These are phyloP conservation scores for Patellifolia procumbens DNA, from an alignment of 179 eudicot species.

Conservation along the genomic window DNA sequence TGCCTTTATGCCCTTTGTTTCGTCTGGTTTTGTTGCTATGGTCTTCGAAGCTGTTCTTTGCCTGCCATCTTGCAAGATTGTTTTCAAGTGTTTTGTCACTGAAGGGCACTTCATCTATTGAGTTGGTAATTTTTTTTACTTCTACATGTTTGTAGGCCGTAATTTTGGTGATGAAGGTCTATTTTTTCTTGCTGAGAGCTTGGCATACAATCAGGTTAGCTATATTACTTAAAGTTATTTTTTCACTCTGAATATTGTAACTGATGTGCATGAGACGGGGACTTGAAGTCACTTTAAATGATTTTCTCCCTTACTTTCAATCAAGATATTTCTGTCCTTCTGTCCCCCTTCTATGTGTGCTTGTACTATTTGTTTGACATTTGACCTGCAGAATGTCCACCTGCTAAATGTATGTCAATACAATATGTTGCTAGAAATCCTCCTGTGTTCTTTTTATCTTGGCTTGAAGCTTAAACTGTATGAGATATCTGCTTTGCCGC, in stretches of 20 bases:
- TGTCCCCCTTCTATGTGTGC: background rate
- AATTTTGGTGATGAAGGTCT: conserved; percentile 93
- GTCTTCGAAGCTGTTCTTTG: background rate
- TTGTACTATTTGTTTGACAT: no score
- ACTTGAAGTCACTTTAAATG: background rate
- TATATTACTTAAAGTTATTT: background rate
- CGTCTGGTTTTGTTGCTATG: background rate
- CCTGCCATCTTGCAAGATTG: background rate
- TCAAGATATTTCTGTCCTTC: background rate
- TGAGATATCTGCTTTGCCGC: background rate
- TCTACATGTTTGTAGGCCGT: conserved; percentile 43
- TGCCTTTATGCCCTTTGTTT: background rate
- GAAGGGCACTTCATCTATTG: background rate
- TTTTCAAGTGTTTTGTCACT: background rate
- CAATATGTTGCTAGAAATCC: background rate
- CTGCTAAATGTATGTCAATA: background rate
- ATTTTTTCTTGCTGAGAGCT: conserved; percentile 84
- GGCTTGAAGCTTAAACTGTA: background rate
- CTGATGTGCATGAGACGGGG: background rate
- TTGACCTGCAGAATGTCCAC: no score
- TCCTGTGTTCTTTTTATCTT: background rate
- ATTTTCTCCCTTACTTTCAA: background rate
- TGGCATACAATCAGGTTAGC: conserved; percentile 88
- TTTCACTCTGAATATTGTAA: background rate
- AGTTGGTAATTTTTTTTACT: background rate